These are phyloP conservation scores for Sclerotinia borealis DNA, from an alignment of 2,329 filamentous ascomycete species.

Conservation along the genomic window DNA sequence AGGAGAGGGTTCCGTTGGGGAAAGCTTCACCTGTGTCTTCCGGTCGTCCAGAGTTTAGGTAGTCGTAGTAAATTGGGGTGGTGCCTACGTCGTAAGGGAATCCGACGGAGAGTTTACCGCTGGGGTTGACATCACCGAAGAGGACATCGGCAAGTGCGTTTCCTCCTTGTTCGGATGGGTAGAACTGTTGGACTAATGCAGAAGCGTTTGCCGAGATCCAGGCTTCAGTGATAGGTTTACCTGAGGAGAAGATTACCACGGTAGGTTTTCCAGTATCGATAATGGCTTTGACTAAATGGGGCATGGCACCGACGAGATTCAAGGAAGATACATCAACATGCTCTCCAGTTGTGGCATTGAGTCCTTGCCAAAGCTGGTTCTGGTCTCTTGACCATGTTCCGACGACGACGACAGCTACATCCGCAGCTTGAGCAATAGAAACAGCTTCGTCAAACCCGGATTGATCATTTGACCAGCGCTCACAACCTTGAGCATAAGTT, in stretches of 20 bases:
- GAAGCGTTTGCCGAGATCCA: slow-evolving; percentile 63
- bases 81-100: slow-evolving; percentile 63
- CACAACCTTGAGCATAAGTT: slow-evolving; percentile 63
- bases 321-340: slow-evolving; percentile 62
- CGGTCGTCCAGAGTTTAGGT: slow-evolving; percentile 69
- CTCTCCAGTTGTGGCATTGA: slow-evolving; percentile 71
- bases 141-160: slow-evolving; percentile 74
- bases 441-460: slow-evolving; percentile 62
- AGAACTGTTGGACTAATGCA: slow-evolving; percentile 68
- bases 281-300: slow-evolving; percentile 58
- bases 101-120: slow-evolving; percentile 63
- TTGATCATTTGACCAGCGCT: slow-evolving; percentile 65
- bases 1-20: slow-evolving; percentile 65
- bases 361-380: slow-evolving; percentile 59
- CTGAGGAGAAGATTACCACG: slow-evolving; percentile 78
- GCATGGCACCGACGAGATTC: slow-evolving; percentile 64
- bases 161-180: slow-evolving; percentile 74
- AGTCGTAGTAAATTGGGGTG: slow-evolving; percentile 65
- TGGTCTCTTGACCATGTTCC: slow-evolving; percentile 70
- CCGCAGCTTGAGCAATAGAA: slow-evolving; percentile 57
- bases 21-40: slow-evolving; percentile 67
- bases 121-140: slow-evolving; percentile 68
- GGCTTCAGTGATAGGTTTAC: slow-evolving; percentile 66
- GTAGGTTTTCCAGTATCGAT: slow-evolving; percentile 65
- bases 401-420: slow-evolving; percentile 67